phyloP scores from a whole-genome alignment of 164 flowering plant genomes.

The Piper betle region DNA sequence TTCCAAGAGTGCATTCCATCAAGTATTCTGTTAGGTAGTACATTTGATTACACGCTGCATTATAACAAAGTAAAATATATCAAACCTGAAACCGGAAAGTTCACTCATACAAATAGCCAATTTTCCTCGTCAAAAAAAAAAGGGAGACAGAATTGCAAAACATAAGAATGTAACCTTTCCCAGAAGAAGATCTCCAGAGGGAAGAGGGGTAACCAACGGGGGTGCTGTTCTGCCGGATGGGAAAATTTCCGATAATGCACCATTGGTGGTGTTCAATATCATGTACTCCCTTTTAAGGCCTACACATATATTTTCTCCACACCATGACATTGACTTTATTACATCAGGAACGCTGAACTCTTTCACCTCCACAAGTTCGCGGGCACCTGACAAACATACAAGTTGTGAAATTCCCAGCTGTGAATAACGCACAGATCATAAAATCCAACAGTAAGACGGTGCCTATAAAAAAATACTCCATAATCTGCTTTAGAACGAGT shows the following conservation, averaged over 20 bases:
- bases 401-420: background rate
- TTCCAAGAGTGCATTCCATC: background rate
- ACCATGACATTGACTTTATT: slow-evolving; percentile 95
- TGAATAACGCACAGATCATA: background rate
- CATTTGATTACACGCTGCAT: no score
- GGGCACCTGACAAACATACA: slow-evolving; percentile 41
- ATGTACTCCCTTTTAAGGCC: slow-evolving; percentile 72
- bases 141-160: background rate
- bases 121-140: background rate
- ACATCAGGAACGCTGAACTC: slow-evolving; percentile 85
- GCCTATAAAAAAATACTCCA: background rate
- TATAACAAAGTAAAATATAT: no score
- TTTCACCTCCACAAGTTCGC: slow-evolving; percentile 96
- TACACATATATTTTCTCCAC: slow-evolving; percentile 93
- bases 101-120: no score
- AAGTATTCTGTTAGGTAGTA: no score
- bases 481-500: no score
- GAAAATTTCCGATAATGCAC: slow-evolving; percentile 71
- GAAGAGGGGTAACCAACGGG: slow-evolving; percentile 76
- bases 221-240: slow-evolving; percentile 92
- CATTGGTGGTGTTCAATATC: slow-evolving; percentile 66
- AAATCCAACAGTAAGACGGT: background rate
- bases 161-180: slow-evolving; percentile 55
- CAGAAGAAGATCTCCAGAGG: slow-evolving; percentile 85
- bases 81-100: no score